Evolutionary conservation across 2,329 filamentous ascomycete species (phyloP).

Genomic region (Sporothrix brasiliensis): DNA sequence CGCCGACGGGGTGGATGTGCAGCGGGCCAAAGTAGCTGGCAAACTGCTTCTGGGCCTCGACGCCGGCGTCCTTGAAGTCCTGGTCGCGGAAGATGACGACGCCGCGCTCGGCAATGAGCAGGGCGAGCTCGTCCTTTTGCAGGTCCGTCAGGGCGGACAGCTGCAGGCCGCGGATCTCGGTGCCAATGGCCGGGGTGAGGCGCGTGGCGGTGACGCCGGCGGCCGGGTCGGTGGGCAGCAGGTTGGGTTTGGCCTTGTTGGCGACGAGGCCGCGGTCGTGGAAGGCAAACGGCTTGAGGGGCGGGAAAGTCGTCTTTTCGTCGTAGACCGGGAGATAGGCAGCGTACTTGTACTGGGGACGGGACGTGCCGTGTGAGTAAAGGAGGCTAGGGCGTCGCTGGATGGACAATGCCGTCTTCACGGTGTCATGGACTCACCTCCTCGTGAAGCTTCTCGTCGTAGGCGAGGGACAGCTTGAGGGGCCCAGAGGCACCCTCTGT

Average conservation of each 20-base stretch:
- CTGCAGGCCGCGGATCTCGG: constrained; percentile 48
- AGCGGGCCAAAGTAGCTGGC: constrained; percentile 47
- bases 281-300: constrained; percentile 42
- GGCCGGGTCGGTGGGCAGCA: constrained; percentile 36
- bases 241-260: constrained; percentile 41
- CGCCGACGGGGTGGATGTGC: constrained; percentile 49
- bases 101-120: constrained; percentile 48
- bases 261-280: constrained; percentile 42
- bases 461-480: constrained; percentile 37
- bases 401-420: background rate
- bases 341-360: constrained; percentile 41
- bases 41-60: constrained; percentile 47
- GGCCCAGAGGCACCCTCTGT: constrained; percentile 28
- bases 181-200: constrained; percentile 46
- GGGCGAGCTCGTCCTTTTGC: constrained; percentile 49
- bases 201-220: constrained; percentile 37
- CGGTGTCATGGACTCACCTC: constrained; percentile 28
- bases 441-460: constrained; percentile 37
- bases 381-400: background rate
- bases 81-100: constrained; percentile 46
- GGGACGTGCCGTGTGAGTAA: background rate
- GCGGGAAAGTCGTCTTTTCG: constrained; percentile 40
- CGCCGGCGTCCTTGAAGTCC: constrained; percentile 46
- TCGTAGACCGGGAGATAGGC: constrained; percentile 45
- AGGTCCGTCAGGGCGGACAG: constrained; percentile 45